These are phyloP conservation scores for Calycina marina DNA, from an alignment of 2,329 filamentous ascomycete species.

Conservation along the genomic window DNA sequence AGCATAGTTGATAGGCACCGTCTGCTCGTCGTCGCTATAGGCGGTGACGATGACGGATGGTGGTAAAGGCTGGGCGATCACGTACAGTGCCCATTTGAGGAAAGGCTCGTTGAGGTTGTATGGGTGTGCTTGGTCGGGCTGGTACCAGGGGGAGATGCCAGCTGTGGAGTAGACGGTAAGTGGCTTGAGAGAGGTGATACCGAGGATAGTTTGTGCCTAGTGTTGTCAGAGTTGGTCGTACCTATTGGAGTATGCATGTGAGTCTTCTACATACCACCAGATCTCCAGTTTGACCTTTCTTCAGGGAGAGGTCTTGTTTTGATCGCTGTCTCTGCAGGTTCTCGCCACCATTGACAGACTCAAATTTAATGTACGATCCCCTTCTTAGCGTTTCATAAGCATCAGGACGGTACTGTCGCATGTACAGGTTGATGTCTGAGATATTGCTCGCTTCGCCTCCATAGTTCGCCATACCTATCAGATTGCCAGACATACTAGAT, in stretches of 20 bases:
- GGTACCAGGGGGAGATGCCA: conserved; percentile 38
- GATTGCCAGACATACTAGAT: conserved; percentile 9
- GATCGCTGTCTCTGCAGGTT: no score
- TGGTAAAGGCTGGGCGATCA: conserved; percentile 30
- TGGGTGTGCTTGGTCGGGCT: conserved; percentile 25
- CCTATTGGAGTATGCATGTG: conserved; percentile 3
- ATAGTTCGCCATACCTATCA: conserved; percentile 15
- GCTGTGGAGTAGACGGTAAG: conserved; percentile 38
- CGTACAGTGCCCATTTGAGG: conserved; percentile 35
- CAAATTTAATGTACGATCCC: no score
- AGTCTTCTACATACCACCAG: conserved; percentile 4
- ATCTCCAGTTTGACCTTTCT: conserved; percentile 3
- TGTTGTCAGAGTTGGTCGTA: conserved; percentile 32
- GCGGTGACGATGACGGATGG: conserved; percentile 42
- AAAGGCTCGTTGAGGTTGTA: conserved; percentile 39
- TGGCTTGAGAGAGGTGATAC: conserved; percentile 36
- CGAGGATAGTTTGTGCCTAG: conserved; percentile 40
- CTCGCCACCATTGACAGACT: no score
- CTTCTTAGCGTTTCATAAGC: conserved; percentile 7
- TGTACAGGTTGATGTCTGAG: conserved; percentile 11
- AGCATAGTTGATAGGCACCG: conserved; percentile 36
- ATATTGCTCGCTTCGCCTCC: conserved; percentile 12
- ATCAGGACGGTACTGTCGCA: conserved; percentile 9
- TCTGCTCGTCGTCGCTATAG: conserved; percentile 43
- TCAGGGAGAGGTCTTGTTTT: no score